phyloP scores from a whole-genome alignment of 768 basidiomycete species.

The Tremella yokohamensis region DNA sequence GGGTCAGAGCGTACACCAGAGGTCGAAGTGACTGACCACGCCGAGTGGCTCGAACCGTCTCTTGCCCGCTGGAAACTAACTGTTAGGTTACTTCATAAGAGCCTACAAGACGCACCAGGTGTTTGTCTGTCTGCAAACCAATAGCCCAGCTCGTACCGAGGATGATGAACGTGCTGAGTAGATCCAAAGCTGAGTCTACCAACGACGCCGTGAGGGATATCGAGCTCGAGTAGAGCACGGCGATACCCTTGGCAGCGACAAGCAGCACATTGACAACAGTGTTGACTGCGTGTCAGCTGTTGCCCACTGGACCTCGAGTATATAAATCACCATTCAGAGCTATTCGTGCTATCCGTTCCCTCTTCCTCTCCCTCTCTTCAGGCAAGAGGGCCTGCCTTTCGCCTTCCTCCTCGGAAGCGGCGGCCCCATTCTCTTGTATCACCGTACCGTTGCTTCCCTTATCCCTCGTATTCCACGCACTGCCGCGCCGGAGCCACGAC shows the following conservation, averaged over 20 bases:
- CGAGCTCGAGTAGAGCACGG: conserved; percentile 53
- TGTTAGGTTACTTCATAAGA: conserved; percentile 2
- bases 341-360: conserved; percentile 38
- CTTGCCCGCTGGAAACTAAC: conserved; percentile 50
- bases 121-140: conserved; percentile 36
- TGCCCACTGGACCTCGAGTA: not conserved
- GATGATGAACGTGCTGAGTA: conserved; percentile 53
- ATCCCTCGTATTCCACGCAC: conserved; percentile 7
- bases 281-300: conserved; percentile 34
- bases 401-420: conserved; percentile 13
- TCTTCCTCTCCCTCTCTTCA: conserved; percentile 33
- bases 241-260: conserved; percentile 50
- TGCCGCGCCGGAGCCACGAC: conserved; percentile 7
- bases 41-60: conserved; percentile 52
- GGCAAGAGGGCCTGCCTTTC: conserved; percentile 30
- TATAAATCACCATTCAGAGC: conserved; percentile 43
- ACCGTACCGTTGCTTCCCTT: not conserved
- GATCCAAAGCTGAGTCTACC: conserved; percentile 53
- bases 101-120: conserved; percentile 23
- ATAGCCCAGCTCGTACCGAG: conserved; percentile 50
- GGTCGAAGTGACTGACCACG: conserved; percentile 33
- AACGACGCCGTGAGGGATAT: conserved; percentile 53
- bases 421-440: conserved; percentile 4
- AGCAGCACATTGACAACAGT: conserved; percentile 50
- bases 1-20: not conserved